Base-by-base conservation (phyloP, 176 grass and related monocot species). In the Carex parvula region DNA sequence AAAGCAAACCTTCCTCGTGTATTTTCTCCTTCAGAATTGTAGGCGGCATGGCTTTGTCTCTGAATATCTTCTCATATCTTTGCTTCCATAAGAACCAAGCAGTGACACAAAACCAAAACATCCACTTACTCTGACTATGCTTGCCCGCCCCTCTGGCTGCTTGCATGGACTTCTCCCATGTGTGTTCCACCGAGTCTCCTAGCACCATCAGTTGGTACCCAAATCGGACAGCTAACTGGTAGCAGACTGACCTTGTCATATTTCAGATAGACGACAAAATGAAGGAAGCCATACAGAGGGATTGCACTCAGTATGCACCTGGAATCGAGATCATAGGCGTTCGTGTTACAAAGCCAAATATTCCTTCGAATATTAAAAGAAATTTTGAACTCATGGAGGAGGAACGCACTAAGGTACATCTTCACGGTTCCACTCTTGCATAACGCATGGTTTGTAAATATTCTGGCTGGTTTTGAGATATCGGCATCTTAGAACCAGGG, bases 341-440 rank as follows among this genome's bases (percentile, higher is more conserved):
- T 84, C 89, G 97, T 89, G 93, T 99, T 92, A 95, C 93, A 37
- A 99, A 99, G 53, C 97, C 97, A 17, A 92, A 99, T 84, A 99
- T 96, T 79, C 97, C 97, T 71, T 73, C 66, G 44, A 99, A 15
- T 41, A 99, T 99, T 77, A 96, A 88, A 83, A 90, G 91, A 81
- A 99, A 99, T 81, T 99, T 94, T 84, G 97, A 99, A 88, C 89
- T 96, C 35, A 99, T 99, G 97, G 97, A 99, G 73, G 97, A 99
- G 85, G 93, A 99, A 81, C 93, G 97, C 58, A 99, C 97, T 85
- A 99, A 99, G 93, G 97, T 96, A 86, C 72, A 65, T 18, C 64
- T 65, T 82, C 80, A 46, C 21, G 54, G 60, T 65, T 12, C 9
- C 60, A 18, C 59, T 50, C 16, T 50, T 82, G 60, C 32, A 37